Evolutionary conservation across 345 rosid genomes (phyloP).

Genomic region (Trapa bicornis): DNA sequence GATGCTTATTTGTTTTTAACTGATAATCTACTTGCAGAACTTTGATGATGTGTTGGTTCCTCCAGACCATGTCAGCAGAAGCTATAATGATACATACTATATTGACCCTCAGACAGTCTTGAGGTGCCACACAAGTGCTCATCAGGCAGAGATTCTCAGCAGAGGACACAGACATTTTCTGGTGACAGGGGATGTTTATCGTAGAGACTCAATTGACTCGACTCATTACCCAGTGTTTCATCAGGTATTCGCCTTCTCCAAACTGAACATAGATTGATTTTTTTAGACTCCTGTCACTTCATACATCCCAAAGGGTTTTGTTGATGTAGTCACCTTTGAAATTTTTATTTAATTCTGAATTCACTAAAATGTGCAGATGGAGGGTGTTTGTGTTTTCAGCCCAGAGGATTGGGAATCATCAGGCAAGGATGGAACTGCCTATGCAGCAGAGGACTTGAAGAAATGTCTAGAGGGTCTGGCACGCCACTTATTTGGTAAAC

Average conservation of each 20-base stretch:
- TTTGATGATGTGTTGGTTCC: constrained; percentile 98
- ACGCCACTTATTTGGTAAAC: constrained; percentile 68
- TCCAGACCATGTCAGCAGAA: constrained; percentile 89
- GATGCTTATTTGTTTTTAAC: background rate
- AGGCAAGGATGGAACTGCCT: constrained; percentile 49
- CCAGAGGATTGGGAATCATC: constrained; percentile 71
- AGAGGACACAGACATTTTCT: constrained; percentile 65
- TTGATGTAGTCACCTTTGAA: no score
- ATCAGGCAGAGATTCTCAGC: constrained; percentile 89
- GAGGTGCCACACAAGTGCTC: constrained; percentile 99
- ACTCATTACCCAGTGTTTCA: constrained; percentile 97
- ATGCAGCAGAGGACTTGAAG: constrained; percentile 82
- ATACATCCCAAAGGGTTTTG: no score
- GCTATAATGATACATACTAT: constrained; percentile 88
- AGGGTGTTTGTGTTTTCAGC: constrained; percentile 78
- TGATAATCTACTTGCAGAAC: constrained; percentile 34
- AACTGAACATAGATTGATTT: background rate
- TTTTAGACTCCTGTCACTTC: no score
- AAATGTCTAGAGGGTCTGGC: constrained; percentile 94
- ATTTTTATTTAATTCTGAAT: no score
- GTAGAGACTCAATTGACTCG: constrained; percentile 93
- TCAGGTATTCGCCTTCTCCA: constrained; percentile 42
- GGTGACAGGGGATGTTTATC: constrained; percentile 92
- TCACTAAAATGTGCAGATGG: constrained; percentile 46
- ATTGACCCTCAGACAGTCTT: constrained; percentile 77